Evolutionary conservation across 768 basidiomycete species (phyloP), one percentile per base, ranked within the genome.

Genomic region (Russula sp.): DNA sequence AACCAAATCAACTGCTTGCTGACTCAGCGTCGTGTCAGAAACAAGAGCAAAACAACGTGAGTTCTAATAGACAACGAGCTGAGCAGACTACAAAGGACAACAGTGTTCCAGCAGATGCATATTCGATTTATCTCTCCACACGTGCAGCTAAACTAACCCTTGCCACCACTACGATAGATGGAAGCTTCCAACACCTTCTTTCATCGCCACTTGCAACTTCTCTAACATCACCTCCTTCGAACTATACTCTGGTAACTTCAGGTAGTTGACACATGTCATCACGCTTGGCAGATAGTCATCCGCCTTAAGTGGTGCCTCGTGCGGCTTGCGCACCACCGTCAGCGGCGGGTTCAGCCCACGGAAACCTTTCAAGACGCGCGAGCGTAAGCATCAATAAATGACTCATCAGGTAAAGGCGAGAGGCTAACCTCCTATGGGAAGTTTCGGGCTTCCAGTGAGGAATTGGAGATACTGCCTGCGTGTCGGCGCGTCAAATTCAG

Each of bases 211-310:
- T 56, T 79, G 78, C 68, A 99, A 75, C 73, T 94, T 96, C 73
- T 91, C 85, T 69, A 78, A 80, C 85, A 98, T 88, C 44, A 91
- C 85, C 40, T 79, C 82, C 75, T 90, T 94, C 32, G 88, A 86
- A 60, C 90, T 92, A 73, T 98, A 98, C 71, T 98, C 94, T 0
- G 96, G 96, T 67, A 98, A 78, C 75, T 99, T 99, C 71, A 99
- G 77, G 72, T 94, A 96, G 75, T 94, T 94, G 64, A 94, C 95
- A 74, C 97, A 99, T 4, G 97, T 98, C 97, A 98, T 98, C 35
- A 98, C 95, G 70, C 92, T 95, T 0, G 95, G 95, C 34, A 98
- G 79, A 72, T 97, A 95, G 71, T 97, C 92, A 72, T 98, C 94
- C 7, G 96, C 91, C 6, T 84, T 85, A 61, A 97, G 79, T 11